A percentile compares a stretch with the other conserved stretches of the same genome.
These are phyloP conservation scores for Botryotinia globosa DNA, from an alignment of 2,329 filamentous ascomycete genomes.

Conservation along the genomic window DNA sequence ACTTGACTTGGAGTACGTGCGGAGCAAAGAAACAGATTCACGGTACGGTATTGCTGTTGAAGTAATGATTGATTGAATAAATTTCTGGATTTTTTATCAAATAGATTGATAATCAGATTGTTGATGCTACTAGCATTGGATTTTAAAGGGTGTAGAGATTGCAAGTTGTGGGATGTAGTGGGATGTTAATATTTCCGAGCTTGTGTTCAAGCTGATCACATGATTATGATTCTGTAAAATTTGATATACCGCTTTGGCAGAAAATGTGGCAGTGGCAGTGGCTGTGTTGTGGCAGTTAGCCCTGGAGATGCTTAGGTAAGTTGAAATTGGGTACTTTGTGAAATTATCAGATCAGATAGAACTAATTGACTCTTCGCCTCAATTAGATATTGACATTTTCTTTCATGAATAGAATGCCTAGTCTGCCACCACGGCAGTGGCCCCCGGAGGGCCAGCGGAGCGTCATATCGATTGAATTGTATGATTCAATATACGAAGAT, in stretches of 20 bases:
- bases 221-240: not conserved
- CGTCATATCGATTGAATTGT: not conserved
- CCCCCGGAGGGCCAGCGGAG: not conserved
- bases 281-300: not conserved
- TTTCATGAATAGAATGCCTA: not conserved
- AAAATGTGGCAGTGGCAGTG: not conserved
- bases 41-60: not conserved
- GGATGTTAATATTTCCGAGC: not conserved
- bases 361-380: not conserved
- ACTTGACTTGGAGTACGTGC: not conserved
- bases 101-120: not conserved
- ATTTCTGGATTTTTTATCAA: not conserved
- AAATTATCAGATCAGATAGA: not conserved
- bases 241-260: not conserved
- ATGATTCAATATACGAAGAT: too few species aligned
- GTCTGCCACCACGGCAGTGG: constrained; percentile 6
- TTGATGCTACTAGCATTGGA: not conserved
- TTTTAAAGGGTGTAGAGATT: not conserved
- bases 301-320: not conserved
- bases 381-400: not conserved
- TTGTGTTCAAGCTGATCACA: not conserved
- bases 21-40: not conserved
- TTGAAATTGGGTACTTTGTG: not conserved
- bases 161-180: not conserved
- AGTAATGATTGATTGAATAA: too few species aligned